Evolutionary conservation across 1,284 basidiomycete species (phyloP).

Genomic region (Mycena sp.): DNA sequence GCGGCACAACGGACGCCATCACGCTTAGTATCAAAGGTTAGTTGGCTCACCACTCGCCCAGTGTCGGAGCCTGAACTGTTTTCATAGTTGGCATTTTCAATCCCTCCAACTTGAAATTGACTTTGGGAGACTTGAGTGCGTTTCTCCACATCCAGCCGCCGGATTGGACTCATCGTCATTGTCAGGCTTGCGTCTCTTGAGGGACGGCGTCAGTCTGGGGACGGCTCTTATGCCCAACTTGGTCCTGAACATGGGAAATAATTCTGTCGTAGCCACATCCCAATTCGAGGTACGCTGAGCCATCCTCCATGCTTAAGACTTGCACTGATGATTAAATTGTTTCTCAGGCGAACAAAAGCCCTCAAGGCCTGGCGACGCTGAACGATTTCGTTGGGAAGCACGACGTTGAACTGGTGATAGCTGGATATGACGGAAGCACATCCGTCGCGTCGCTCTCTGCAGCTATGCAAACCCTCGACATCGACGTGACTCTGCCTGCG

Average conservation of each 20-base stretch:
- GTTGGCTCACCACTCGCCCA: conserved; percentile 11
- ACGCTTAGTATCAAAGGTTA: conserved; percentile 66
- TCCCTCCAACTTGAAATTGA: conserved; percentile 75
- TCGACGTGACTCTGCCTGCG: conserved; percentile 71
- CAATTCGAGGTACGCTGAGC: conserved; percentile 58
- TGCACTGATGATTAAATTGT: conserved; percentile 12
- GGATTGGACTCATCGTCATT: conserved; percentile 5
- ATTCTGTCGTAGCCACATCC: conserved; percentile 58
- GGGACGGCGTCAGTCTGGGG: conserved; percentile 61
- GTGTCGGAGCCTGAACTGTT: conserved; percentile 5
- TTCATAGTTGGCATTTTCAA: conserved; percentile 69
- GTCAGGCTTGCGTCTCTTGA: conserved; percentile 64
- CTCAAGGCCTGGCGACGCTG: conserved; percentile 71
- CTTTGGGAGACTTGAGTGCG: conserved; percentile 66
- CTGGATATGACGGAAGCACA: conserved; percentile 72
- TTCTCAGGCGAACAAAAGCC: conserved; percentile 68
- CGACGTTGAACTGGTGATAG: conserved; percentile 63
- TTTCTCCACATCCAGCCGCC: background rate
- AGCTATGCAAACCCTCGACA: conserved; percentile 70
- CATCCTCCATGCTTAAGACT: background rate
- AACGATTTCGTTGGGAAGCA: conserved; percentile 76
- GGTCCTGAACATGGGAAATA: conserved; percentile 66
- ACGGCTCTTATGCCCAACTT: conserved; percentile 69
- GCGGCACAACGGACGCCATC: conserved; percentile 72
- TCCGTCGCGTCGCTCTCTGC: conserved; percentile 64